phyloP scores from a whole-genome alignment of 2,329 filamentous ascomycete species.

The Fonsecaea pugnacius region DNA sequence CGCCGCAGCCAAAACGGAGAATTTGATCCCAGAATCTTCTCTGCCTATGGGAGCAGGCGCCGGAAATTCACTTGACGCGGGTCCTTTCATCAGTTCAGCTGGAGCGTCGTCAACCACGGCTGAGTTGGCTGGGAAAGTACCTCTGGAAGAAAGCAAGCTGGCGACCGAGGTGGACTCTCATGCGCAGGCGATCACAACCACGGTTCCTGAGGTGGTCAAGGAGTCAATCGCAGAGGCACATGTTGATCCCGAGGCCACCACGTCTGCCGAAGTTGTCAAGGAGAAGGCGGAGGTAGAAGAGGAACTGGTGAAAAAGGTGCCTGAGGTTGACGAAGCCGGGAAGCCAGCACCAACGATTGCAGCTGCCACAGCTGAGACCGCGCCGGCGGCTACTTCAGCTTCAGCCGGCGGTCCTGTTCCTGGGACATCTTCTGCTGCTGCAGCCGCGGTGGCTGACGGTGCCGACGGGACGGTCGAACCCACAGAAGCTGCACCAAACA shows the following conservation, averaged over 20 bases:
- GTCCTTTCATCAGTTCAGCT: constrained; percentile 56
- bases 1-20: constrained; percentile 62
- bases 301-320: constrained; percentile 66
- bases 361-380: constrained; percentile 46
- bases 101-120: constrained; percentile 55
- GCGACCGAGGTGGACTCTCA: constrained; percentile 52
- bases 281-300: constrained; percentile 77
- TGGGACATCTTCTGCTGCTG: constrained; percentile 26
- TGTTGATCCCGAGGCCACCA: constrained; percentile 70
- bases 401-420: constrained; percentile 9
- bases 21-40: constrained; percentile 80
- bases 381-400: constrained; percentile 39
- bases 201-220: constrained; percentile 52
- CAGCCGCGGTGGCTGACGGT: constrained; percentile 32
- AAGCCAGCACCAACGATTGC: constrained; percentile 48
- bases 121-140: constrained; percentile 50
- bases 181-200: constrained; percentile 60
- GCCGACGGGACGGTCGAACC: constrained; percentile 21
- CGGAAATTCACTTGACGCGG: constrained; percentile 55
- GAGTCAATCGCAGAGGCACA: constrained; percentile 57
- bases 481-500: constrained; percentile 15
- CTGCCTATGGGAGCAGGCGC: constrained; percentile 65
- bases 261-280: constrained; percentile 68
- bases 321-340: constrained; percentile 44
- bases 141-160: constrained; percentile 55